Base-by-base conservation (phyloP, 805 yeast genomes). In the Metschnikowia vanudenii region DNA sequence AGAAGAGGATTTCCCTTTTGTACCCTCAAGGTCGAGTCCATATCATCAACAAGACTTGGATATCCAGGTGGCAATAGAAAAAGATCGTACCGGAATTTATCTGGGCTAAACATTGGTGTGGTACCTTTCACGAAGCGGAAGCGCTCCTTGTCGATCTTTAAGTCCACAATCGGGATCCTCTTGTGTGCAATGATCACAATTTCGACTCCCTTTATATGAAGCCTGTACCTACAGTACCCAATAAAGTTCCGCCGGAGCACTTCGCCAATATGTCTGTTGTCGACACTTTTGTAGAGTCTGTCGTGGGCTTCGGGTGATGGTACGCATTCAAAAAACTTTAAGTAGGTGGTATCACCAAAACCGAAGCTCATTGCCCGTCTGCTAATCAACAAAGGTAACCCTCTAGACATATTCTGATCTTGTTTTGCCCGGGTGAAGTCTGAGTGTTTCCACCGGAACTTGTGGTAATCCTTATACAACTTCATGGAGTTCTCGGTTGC, bases 251-350 rank as follows among this genome's bases (percentile, higher is more conserved):
- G 33, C 14, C 47, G 41, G 3, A 26, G 42, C 11, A 51, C 55
- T 6, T 46, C 48, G 19, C 53, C 56, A 10, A 48, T 24, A 14
- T 31, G 45, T 10, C 43, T 36, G 19, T 52, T 46, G 24, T 52
- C 56, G 12, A 35, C 47, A 14, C 36, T 46, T 20, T 39, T 33
- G 16, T 45, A 50, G 14, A 52, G 51, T 18, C 56, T 28, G 34
- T 51, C 51, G 7, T n/a, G 24, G 12, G 50, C 48, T 10, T 50
- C 51, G 3, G 54, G 54, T n/a, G 49, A 41, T 8, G 55, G 42
- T 18, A 44, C 24, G 18, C 50, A 46, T 31, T 35, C 49, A 32
- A 33, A 48, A 17, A 51, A 35, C 20, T 35, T 44, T 24, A 49
- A 32, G 30, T 35, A 51, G 13, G 37, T 44, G 12, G 41, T 33